Conservation (phyloP, 1,139 yeast species). For the Saccharomyces hybrid region DNA sequence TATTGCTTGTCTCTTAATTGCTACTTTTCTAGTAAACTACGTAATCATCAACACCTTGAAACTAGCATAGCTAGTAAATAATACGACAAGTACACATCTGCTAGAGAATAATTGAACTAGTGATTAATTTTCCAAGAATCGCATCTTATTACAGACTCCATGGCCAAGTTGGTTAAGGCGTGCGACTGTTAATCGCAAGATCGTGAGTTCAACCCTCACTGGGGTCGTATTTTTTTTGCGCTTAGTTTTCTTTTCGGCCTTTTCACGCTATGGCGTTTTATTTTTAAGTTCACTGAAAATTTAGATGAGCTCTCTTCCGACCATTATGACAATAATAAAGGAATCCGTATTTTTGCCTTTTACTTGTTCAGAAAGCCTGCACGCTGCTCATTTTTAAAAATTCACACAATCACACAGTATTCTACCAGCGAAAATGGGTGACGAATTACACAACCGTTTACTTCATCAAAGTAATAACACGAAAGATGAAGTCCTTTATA, state of each 20-base stretch:
- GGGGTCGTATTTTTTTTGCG: conserved; percentile 16
- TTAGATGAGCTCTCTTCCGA: neutral
- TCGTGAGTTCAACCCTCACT: conserved; percentile 29
- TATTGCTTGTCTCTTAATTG: no score
- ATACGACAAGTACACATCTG: no score
- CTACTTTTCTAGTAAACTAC: no score
- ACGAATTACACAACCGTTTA: conserved; percentile 8
- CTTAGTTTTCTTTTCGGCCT: conserved; percentile 7
- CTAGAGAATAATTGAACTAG: no score
- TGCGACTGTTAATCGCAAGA: conserved; percentile 30
- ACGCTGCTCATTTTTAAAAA: neutral
- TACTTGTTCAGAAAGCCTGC: neutral
- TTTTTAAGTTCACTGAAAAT: neutral
- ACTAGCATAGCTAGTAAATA: no score
- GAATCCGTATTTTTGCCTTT: neutral
- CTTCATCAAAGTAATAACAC: conserved; percentile 10
- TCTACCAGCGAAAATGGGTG: conserved; percentile 3
- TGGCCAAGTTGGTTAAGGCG: conserved; percentile 28
- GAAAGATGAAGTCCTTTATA: conserved; percentile 15
- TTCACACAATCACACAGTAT: neutral
- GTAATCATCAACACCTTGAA: no score
- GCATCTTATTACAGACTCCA: conserved; percentile 14
- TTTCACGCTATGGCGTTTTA: neutral
- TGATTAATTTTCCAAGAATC: no score
- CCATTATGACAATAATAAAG: neutral